These are phyloP conservation scores for Naegleria fowleri DNA, from an alignment of 208 protist species.

Conservation along the genomic window DNA sequence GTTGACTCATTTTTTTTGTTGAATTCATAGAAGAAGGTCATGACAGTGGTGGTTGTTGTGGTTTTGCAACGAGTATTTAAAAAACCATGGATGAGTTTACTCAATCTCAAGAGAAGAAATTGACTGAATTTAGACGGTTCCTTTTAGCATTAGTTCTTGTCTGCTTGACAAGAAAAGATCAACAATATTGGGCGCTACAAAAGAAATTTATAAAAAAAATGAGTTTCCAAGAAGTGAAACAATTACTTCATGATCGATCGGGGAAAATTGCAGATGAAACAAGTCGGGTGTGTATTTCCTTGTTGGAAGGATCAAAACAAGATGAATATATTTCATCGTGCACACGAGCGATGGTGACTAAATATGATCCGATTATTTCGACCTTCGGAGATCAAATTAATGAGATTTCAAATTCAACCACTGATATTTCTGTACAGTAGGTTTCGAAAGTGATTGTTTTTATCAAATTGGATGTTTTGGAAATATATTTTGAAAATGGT, in stretches of 20 bases:
- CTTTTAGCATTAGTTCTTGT: too few species aligned
- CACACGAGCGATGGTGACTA: background rate
- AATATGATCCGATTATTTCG: background rate
- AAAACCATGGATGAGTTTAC: too few species aligned
- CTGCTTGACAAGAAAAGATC: too few species aligned
- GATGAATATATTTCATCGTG: background rate
- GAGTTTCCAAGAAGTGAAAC: background rate
- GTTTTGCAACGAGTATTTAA: too few species aligned
- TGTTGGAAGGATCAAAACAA: conserved; percentile 10
- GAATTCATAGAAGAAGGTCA: too few species aligned
- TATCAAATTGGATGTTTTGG: background rate
- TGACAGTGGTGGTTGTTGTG: too few species aligned
- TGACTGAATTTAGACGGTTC: too few species aligned
- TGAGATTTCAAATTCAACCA: background rate
- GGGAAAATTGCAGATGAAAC: background rate
- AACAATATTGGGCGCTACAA: too few species aligned
- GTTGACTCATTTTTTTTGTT: too few species aligned
- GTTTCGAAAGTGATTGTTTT: background rate
- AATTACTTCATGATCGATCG: background rate
- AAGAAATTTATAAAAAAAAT: background rate
- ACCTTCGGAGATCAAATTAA: background rate
- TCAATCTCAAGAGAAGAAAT: too few species aligned
- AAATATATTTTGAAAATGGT: background rate
- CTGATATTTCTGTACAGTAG: background rate
- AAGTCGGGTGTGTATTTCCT: background rate